Base-by-base conservation (phyloP, 768 basidiomycete species). In the Amanita jacksonii region DNA sequence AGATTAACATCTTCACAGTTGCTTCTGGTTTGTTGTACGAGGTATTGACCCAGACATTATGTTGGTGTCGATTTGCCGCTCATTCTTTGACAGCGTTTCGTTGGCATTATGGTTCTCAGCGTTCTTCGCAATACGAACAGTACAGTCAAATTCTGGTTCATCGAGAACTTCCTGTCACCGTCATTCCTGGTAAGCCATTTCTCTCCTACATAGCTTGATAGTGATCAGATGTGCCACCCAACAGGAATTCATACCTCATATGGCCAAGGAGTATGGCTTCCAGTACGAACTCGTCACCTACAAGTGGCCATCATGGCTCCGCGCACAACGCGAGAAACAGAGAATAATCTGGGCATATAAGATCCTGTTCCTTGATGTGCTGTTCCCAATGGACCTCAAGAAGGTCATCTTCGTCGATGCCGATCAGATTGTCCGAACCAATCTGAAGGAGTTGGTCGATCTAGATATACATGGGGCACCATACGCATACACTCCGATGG, bases 331-430 rank as follows among this genome's bases (percentile, higher is more conserved):
- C 47, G 96, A 99, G 66, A 99, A 99, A 62, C 96, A 99, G 61
- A 77, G 96, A 8, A 84, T 94, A 45, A 99, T 99, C 52, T 98
- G 96, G 96, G 94, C 89, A 0, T 99, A 98, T 72, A 98, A 99
- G 66, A 99, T 99, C 50, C 80, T 99, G 33, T 99, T 99, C 76
- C 77, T 99, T 12, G 96, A 99, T 54, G 93, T 98, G 12, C 76
- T 98, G 5, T 99, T 99, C 76, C 96, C 96, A 1, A 92, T 98
- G 84, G 89, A 94, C 62, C 77, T 99, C 46, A 93, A 97, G 67
- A 96, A 96, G 60, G 94, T 99, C 50, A 93, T 99, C 52, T 98
- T 99, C 57, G 94, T 99, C 39, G 96, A 98, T 57, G 94, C 94
- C 0, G 91, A 94, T 60, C 90, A 92, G 65, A 98, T 99, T 47